Evolutionary conservation across 176 grass and related monocot species (phyloP), one percentile per base, ranked within the genome.

Genomic region (Tuctoria greenei): DNA sequence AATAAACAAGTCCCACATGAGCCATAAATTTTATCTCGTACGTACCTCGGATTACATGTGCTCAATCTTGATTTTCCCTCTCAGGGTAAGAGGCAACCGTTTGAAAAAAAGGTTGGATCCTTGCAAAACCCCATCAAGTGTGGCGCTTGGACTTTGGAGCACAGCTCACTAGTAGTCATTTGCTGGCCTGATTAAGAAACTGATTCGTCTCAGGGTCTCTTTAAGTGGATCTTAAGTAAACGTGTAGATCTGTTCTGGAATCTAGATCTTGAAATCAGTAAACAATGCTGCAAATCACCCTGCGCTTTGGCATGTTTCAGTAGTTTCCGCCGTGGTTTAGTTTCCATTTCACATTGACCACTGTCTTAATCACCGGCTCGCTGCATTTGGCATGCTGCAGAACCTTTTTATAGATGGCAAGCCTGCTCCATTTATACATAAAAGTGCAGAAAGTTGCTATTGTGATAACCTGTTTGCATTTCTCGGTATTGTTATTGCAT

Each of bases 151-250:
- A 54, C 31, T 76, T 24, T 17, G 15, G 66, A 76, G 42, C 43
- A 0, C 36, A 14, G 40, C 25, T 25, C 18, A 43, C 23, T 59
- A 51, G 40, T 73, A 51, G 40, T 73, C 25, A 79, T 44, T 79
- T 23, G 54, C 40, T 34, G 36, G 46, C 27, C 28, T 47, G 52
- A 79, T 68, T 83, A 87, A 79, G 20, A 82, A 68, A 79, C 61
- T 74, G 50, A 18, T 67, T 61, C 35, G 5, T 52, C 68, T 81
- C 34, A 58, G 65, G 76, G 65, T 73, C 40, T 61, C 75, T 81
- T 93, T 79, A 81, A 85, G 81, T 90, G 76, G 49, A 38, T 73
- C 64, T 85, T 54, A 87, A 91, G 85, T 67, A 72, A 88, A 34
- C 72, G 52, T n/a, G 62, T 50, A 51, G 62, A 37, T 44, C 31